Base-by-base conservation (phyloP, 73 alveolate genomes). In the Blepharisma stoltei region DNA sequence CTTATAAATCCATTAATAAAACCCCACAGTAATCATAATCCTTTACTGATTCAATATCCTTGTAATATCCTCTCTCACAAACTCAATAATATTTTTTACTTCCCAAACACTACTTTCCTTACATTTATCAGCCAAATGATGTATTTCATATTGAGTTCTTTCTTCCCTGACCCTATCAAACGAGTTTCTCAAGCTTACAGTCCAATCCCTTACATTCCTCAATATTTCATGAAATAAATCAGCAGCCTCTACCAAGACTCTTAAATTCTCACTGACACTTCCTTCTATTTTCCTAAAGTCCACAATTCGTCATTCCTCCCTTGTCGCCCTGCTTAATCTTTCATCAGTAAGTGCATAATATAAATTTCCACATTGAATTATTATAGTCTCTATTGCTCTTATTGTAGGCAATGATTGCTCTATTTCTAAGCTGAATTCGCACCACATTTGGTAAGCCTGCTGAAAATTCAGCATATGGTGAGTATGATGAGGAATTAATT, bases 201-300 rank as follows among this genome's bases (percentile, higher is more conserved):
- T 25, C 73, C 73, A 60, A 14, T 60, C 45, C 49, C 14, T 60
- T 5, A 60, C 73, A 14, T 60, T 60, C 14, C 18, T 25, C 14
- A 60, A 25, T 14, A 60, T 25, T 20, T 8, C 37, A 60, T 60
- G 73, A 25, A 60, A 60, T 14, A 60, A 60, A 60, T 60, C 73
- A 1, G 73, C 73, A 18, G 46, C 73, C 0, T 25, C 23, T 25
- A 38, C 73, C 23, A 60, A 60, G 5, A 60, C 23, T 25, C 46
- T 60, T 25, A 60, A 60, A 25, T 60, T 60, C 4, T n/a, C 48
- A n/a, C 23, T n/a, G 23, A 60, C 73, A 2, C 46, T 38, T 14
- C 23, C 73, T 60, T 60, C 73, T 1, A 60, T 25, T 60, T 60
- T 38, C 23, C 23, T 38, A 20, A 32, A 32, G 41, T 32, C 41